Base-by-base conservation (phyloP, 140 eudicot genomes). In the Cichorium intybus region DNA sequence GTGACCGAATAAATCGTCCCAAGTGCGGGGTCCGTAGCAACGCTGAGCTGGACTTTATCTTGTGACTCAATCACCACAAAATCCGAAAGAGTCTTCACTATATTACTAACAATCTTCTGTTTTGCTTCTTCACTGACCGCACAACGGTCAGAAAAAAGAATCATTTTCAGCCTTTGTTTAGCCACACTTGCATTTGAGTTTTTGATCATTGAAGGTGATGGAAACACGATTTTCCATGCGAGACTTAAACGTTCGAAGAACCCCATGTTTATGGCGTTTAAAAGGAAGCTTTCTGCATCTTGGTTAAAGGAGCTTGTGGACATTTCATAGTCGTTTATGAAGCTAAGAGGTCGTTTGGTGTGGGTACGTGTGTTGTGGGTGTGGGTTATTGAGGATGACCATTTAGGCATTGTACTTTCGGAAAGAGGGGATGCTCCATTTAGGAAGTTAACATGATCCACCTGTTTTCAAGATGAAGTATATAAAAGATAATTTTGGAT, bases 81-180 rank as follows among this genome's bases (percentile, higher is more conserved):
- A 66, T 87, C 95, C n/a, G 97, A 90, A 29, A 90, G 71, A 16
- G 86, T 87, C 15, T 63, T 80, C 39, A 87, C 97, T n/a, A 90
- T 68, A 34, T 88, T 84, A 55, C 80, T 84, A 62, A 90, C 97
- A 35, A 90, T 90, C 71, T 73, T 81, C 81, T 78, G 86, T 57
- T 90, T 90, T 1, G 97, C 97, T 77, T 87, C 97, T 1, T 90
- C 87, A 18, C 90, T 90, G 24, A 90, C 97, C 2, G 95, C 97
- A 80, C 97, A 90, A 0, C 97, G 77, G 63, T 90, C 99, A 41
- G 96, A 86, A 71, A 93, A 93, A 6, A 88, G 85, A 69, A 93
- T 88, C 97, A 90, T 90, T 76, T 82, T 87, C 79, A 90, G 46
- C 4, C 97, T 84, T 61, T 90, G 97, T 59, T 90, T 90, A 29